Evolutionary conservation across 2,329 filamentous ascomycete species (phyloP), one percentile per base, ranked within the genome.

Genomic region (Colletotrichum sansevieriae): DNA sequence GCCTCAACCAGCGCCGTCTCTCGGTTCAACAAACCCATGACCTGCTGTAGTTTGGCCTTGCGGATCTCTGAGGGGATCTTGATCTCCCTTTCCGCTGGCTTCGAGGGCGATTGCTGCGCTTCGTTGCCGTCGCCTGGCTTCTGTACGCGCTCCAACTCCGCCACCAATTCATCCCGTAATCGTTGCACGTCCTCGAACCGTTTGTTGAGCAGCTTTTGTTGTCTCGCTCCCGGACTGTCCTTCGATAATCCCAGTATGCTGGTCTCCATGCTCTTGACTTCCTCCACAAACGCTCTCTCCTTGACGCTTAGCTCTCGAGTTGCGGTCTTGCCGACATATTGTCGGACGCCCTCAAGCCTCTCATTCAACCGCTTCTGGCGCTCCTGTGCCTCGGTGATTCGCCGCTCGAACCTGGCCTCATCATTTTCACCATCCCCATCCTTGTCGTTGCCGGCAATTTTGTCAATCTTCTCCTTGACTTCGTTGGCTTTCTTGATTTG

Each of bases 1-100:
- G 88, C 90, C 72, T 92, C 90, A 7, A 93, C 88, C 73, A 93
- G 78, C 5, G 89, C 89, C 54, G 87, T 87, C 79, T 93, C 90
- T 33, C 91, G 82, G 65, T 91, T 88, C 71, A 93, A 79, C 68
- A 92, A 77, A 33, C 80, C 80, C 78, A 88, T 88, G 22, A 93
- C 88, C 75, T 91, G 86, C 65, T 83, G 83, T 72, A 92, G 78
- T 79, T 91, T 92, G 58, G 83, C 85, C 78, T 84, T 87, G 67
- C 89, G 84, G 67, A 92, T 84, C 63, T 90, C 88, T 20, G 84
- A 80, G 12, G 89, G 87, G 62, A 91, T 87, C 71, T 83, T 81
- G 58, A 87, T 72, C 68, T 85, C 29, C 8, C 29, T 29, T 29
- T 29, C 82, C 52, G 75, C 72, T 39, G 71, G 73, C n/a, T 80